Percentiles rank a stretch among this genome's conserved stretches.
These are phyloP conservation scores for Rhodofomes roseus DNA, from an alignment of 1,284 basidiomycete genomes.

Conservation along the genomic window DNA sequence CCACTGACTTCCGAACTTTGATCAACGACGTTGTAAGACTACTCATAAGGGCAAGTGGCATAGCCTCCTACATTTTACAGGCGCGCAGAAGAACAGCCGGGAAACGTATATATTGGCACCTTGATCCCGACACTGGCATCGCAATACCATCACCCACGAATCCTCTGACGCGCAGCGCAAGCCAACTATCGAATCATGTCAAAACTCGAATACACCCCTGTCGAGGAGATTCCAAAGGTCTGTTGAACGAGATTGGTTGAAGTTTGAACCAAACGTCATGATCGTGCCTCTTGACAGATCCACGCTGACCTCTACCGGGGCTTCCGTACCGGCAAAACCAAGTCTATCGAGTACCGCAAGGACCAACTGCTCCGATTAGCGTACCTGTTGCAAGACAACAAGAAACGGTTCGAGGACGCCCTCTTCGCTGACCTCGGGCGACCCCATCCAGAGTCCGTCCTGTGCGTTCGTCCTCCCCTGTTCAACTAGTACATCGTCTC, in stretches of 20 bases:
- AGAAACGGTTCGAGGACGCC: constrained; percentile 48
- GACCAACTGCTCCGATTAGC: constrained; percentile 64
- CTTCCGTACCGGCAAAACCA: constrained; percentile 57
- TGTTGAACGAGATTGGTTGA: background rate
- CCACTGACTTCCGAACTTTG: no score
- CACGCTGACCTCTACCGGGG: constrained; percentile 46
- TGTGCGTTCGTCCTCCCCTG: constrained; percentile 40
- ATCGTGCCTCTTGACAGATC: constrained; percentile 46
- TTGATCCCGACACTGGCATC: no score
- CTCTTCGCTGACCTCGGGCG: constrained; percentile 55
- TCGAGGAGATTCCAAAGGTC: constrained; percentile 15
- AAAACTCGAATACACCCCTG: constrained; percentile 10
- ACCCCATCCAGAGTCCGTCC: constrained; percentile 45
- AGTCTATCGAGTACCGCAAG: constrained; percentile 56
- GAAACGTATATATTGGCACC: no score
- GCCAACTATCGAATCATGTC: background rate
- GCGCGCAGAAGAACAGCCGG: no score
- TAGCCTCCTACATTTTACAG: no score
- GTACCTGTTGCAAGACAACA: constrained; percentile 66
- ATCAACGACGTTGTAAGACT: no score
- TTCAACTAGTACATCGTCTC: background rate
- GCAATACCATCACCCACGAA: no score
- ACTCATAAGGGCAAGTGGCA: no score
- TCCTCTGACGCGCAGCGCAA: no score
- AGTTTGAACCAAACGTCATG: no score